These are phyloP conservation scores for Blastobotrys apis DNA, from an alignment of 1,139 yeast genomes.

Conservation along the genomic window DNA sequence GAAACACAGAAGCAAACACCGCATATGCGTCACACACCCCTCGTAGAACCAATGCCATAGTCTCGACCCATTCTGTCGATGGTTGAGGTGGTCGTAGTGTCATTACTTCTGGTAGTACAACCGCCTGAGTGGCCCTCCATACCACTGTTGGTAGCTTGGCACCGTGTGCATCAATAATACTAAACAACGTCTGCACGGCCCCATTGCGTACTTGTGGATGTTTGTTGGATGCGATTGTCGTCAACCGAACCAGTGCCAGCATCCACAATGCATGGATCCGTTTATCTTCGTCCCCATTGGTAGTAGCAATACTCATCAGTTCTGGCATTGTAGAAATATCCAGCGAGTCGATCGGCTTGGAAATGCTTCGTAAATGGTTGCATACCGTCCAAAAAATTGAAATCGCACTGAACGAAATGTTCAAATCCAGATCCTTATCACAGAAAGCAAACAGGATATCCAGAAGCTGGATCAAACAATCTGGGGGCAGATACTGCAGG, in stretches of 20 bases:
- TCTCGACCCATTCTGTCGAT: conserved; percentile 49
- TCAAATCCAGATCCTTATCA: conserved; percentile 64
- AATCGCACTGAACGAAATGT: conserved; percentile 83
- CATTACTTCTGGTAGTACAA: conserved; percentile 37
- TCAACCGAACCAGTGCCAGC: conserved; percentile 56
- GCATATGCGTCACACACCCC: conserved; percentile 54
- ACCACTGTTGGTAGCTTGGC: conserved; percentile 41
- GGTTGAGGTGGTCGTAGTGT: conserved; percentile 25
- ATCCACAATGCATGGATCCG: conserved; percentile 52
- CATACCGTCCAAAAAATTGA: conserved; percentile 90
- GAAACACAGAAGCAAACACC: conserved; percentile 41
- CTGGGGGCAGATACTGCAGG: conserved; percentile 59
- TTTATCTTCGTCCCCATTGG: neutral
- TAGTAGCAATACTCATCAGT: neutral
- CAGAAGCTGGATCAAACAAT: conserved; percentile 56
- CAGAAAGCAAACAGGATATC: conserved; percentile 72
- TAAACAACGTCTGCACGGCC: conserved; percentile 79
- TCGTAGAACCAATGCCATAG: conserved; percentile 52
- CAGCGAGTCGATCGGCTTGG: conserved; percentile 15
- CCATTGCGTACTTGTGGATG: conserved; percentile 86
- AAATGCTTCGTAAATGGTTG: conserved; percentile 53
- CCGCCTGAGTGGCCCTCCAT: conserved; percentile 37
- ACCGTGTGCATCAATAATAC: conserved; percentile 79
- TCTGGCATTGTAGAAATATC: conserved; percentile 21
- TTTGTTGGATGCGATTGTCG: conserved; percentile 52